Evolutionary conservation across 2,329 filamentous ascomycete species (phyloP).

Genomic region (Tolypocladium tropicale): DNA sequence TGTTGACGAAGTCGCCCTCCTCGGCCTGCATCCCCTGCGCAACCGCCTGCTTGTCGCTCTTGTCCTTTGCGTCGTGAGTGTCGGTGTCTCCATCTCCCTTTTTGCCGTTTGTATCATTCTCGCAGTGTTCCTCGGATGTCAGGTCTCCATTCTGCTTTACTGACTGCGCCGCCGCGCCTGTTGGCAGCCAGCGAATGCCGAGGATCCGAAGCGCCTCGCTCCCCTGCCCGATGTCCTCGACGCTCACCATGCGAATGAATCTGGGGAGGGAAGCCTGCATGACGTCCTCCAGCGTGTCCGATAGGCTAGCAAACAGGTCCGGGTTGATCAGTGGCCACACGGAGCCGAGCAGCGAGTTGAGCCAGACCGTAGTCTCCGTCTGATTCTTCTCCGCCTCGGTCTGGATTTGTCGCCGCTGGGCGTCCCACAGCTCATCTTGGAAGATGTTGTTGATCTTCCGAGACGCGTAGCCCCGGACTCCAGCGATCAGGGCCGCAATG

Average conservation of each 20-base stretch:
- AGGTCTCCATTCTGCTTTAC: constrained; percentile 50
- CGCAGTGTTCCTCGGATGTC: constrained; percentile 20
- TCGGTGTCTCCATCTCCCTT: constrained; percentile 12
- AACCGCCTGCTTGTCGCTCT: constrained; percentile 20
- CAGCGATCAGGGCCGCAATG: constrained; percentile 27
- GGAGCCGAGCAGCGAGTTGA: constrained; percentile 57
- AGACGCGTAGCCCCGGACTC: constrained; percentile 47
- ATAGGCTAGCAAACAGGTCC: constrained; percentile 58
- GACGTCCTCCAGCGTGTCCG: constrained; percentile 66
- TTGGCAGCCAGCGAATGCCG: constrained; percentile 62
- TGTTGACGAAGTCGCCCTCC: constrained; percentile 68
- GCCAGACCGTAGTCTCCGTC: constrained; percentile 59
- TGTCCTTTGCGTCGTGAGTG: constrained; percentile 18
- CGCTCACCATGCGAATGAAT: constrained; percentile 61
- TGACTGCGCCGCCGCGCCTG: constrained; percentile 54
- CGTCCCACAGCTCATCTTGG: constrained; percentile 61
- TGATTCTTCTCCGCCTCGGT: constrained; percentile 29
- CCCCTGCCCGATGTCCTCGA: constrained; percentile 67
- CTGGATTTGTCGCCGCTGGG: constrained; percentile 43
- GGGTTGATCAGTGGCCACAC: constrained; percentile 70
- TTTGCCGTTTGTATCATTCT: constrained; percentile 15
- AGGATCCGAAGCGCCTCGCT: constrained; percentile 61
- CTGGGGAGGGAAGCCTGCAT: constrained; percentile 69
- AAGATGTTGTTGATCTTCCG: constrained; percentile 54
- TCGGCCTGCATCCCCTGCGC: constrained; percentile 61